phyloP scores from a whole-genome alignment of 306 rosid species.

The Sechiopsis laciniata region DNA sequence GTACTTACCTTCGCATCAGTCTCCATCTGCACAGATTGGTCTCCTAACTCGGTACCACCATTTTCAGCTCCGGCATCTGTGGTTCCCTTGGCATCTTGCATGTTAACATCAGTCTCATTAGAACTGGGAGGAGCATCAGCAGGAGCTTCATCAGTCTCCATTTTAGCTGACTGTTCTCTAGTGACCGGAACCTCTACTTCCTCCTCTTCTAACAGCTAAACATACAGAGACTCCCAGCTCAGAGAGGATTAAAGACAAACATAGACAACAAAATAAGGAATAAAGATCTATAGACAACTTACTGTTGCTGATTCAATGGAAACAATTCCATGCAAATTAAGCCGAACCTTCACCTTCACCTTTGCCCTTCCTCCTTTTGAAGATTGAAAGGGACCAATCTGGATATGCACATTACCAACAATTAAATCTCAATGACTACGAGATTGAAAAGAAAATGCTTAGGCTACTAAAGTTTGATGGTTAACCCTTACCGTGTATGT shows the following conservation, averaged over 20 bases:
- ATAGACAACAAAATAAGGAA: not conserved
- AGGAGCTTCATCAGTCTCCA: conserved; percentile 74
- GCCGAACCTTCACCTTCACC: conserved; percentile 64
- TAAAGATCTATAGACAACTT: conserved; percentile 29
- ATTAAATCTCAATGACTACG: not conserved
- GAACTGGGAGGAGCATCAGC: conserved; percentile 38
- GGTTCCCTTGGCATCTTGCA: conserved; percentile 75
- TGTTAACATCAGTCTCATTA: conserved; percentile 49
- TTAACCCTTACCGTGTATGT: conserved; percentile 56
- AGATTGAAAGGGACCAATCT: conserved; percentile 87
- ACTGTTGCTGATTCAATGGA: conserved; percentile 69
- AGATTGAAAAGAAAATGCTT: not conserved
- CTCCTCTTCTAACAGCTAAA: conserved; percentile 85
- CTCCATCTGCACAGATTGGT: conserved; percentile 78
- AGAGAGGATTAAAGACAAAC: conserved; percentile 9
- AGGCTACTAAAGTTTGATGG: not conserved
- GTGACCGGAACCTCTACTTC: conserved; percentile 66
- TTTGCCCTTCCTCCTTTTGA: conserved; percentile 54
- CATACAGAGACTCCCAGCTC: not conserved
- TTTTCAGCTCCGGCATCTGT: conserved; percentile 51
- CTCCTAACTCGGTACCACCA: conserved; percentile 57
- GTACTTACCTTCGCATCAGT: conserved; percentile 63
- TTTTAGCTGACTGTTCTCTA: conserved; percentile 48
- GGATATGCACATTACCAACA: conserved; percentile 23
- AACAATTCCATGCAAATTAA: conserved; percentile 77